Conservation (phyloP, 441 rosid genomes). For the Populus hybrid region DNA sequence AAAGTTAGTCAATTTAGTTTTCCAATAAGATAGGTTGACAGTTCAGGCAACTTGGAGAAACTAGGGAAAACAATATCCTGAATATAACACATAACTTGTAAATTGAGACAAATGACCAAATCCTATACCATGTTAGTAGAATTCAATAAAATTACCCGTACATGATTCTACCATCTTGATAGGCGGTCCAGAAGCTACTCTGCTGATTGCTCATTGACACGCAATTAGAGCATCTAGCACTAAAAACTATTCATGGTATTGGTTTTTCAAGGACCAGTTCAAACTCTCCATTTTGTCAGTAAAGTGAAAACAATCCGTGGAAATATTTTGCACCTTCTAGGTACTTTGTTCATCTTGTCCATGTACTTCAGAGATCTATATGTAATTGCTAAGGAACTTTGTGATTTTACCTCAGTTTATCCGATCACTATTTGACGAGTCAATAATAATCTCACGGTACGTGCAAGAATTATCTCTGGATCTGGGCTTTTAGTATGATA, state of each 20-base stretch:
- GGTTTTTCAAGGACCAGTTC: background rate
- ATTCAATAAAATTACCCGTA: background rate
- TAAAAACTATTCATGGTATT: background rate
- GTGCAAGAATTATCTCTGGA: background rate
- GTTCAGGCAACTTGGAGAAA: background rate
- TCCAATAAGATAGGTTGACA: background rate
- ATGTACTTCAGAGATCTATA: background rate
- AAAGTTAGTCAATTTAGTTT: background rate
- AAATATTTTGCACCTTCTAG: background rate
- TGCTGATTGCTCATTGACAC: background rate
- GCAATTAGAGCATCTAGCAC: background rate
- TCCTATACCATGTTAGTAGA: background rate
- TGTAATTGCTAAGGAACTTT: background rate
- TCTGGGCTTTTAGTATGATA: background rate
- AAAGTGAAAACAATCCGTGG: background rate
- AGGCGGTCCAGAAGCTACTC: conserved; percentile 2
- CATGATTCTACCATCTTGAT: background rate
- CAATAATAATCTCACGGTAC: background rate
- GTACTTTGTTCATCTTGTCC: background rate
- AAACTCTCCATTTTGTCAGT: background rate
- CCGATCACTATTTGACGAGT: background rate
- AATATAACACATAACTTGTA: background rate
- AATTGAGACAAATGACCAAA: background rate
- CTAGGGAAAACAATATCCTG: background rate
- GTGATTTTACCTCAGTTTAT: background rate